Percentiles rank a stretch among this genome's conserved stretches.
Evolutionary conservation across 2,329 filamentous ascomycete genomes (phyloP).

Genomic region (Fusarium sp.): DNA sequence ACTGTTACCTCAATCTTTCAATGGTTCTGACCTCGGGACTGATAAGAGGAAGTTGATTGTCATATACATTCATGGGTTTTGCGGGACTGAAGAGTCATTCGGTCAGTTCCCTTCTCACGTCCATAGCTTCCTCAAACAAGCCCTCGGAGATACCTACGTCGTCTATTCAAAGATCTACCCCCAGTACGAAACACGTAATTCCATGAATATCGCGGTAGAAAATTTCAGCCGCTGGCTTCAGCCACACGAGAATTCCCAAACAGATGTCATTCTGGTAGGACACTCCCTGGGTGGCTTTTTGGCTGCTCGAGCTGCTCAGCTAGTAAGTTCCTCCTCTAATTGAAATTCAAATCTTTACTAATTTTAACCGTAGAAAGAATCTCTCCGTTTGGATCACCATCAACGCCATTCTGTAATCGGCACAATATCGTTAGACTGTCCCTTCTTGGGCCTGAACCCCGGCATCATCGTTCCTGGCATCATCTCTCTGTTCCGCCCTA

Average conservation of each 20-base stretch:
- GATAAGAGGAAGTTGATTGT: too few species aligned
- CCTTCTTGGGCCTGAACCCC: not conserved
- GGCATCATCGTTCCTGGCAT: not conserved
- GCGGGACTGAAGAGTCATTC: too few species aligned
- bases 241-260: not conserved
- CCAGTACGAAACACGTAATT: not conserved
- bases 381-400: not conserved
- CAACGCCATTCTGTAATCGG: not conserved
- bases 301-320: not conserved
- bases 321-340: not conserved
- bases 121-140: not conserved
- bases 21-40: too few species aligned
- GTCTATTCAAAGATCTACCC: not conserved
- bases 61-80: too few species aligned
- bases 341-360: not conserved
- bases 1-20: too few species aligned
- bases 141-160: not conserved
- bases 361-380: not conserved
- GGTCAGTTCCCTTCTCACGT: too few species aligned
- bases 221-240: not conserved
- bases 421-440: not conserved
- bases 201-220: not conserved
- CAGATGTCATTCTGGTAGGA: not conserved
- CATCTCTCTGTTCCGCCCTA: not conserved
- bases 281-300: not conserved